These are phyloP conservation scores for Cenococcum geophilum DNA, from an alignment of 495 filamentous ascomycete genomes.

Conservation along the genomic window DNA sequence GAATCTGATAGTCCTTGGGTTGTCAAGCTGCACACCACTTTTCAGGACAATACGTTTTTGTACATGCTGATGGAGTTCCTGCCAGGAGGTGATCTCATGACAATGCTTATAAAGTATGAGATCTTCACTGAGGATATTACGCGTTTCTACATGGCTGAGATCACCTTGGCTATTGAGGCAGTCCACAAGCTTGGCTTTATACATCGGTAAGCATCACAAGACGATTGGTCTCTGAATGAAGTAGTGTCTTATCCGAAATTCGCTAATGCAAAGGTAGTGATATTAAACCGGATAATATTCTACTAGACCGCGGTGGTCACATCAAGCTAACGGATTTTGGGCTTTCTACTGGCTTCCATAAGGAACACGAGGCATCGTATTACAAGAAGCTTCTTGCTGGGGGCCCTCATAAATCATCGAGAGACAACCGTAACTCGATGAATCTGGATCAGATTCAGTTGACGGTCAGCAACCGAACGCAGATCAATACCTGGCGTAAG, in stretches of 20 bases:
- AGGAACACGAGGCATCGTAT: slow-evolving; percentile 95
- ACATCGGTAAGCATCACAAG: slow-evolving; percentile 64
- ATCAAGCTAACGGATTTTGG: slow-evolving; percentile 99
- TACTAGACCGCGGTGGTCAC: slow-evolving; percentile 89
- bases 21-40: slow-evolving; percentile 94
- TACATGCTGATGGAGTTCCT: slow-evolving; percentile 99
- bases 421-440: slow-evolving; percentile 78
- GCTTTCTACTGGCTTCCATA: slow-evolving; percentile 95
- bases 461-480: slow-evolving; percentile 91
- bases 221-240: not conserved
- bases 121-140: slow-evolving; percentile 99
- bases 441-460: slow-evolving; percentile 96
- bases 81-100: slow-evolving; percentile 97
- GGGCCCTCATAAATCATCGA: slow-evolving; percentile 60
- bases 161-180: slow-evolving; percentile 93
- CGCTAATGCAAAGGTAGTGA: slow-evolving; percentile 53
- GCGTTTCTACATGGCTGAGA: slow-evolving; percentile 98
- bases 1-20: slow-evolving; percentile 99
- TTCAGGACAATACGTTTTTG: slow-evolving; percentile 90
- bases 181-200: slow-evolving; percentile 98
- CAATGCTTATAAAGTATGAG: slow-evolving; percentile 99
- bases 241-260: not conserved
- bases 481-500: slow-evolving; percentile 98
- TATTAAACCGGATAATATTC: slow-evolving; percentile 98
- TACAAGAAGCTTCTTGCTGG: slow-evolving; percentile 84